These are phyloP conservation scores for Nissolia schottii DNA, from an alignment of 306 rosid species.

Conservation along the genomic window DNA sequence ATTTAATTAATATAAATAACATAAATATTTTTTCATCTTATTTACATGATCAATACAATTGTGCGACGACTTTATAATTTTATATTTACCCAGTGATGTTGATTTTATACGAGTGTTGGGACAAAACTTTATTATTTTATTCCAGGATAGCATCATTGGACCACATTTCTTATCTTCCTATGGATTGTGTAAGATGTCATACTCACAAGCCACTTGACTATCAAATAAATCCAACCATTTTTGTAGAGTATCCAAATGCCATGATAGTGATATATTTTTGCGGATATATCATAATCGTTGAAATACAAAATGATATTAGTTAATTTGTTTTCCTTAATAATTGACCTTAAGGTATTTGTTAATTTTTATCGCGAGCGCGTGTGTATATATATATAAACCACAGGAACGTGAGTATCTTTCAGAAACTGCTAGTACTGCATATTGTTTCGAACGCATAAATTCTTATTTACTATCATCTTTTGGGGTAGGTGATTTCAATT, in stretches of 20 bases:
- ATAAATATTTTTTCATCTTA: neutral
- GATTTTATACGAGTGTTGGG: neutral
- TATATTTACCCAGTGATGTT: neutral
- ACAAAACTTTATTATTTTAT: neutral
- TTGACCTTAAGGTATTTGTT: too few species aligned
- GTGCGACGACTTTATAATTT: neutral
- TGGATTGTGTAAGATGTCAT: neutral
- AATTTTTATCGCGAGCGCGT: too few species aligned
- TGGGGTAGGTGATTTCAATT: neutral
- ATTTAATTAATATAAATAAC: too few species aligned
- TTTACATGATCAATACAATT: neutral
- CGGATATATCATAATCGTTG: too few species aligned
- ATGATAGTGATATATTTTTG: conserved; percentile 13
- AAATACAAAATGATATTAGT: too few species aligned
- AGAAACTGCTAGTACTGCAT: neutral
- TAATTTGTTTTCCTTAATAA: too few species aligned
- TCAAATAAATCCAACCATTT: neutral
- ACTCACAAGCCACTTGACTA: neutral
- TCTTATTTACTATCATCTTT: neutral
- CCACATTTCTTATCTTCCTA: neutral
- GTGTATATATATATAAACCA: too few species aligned
- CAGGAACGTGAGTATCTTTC: too few species aligned
- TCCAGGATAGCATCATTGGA: neutral
- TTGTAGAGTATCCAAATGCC: conserved; percentile 3
- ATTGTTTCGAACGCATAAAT: conserved; percentile 4